Percentiles rank a stretch among this genome's conserved stretches.
Conservation (phyloP, 768 basidiomycete species). For the Agaricus blazei region DNA sequence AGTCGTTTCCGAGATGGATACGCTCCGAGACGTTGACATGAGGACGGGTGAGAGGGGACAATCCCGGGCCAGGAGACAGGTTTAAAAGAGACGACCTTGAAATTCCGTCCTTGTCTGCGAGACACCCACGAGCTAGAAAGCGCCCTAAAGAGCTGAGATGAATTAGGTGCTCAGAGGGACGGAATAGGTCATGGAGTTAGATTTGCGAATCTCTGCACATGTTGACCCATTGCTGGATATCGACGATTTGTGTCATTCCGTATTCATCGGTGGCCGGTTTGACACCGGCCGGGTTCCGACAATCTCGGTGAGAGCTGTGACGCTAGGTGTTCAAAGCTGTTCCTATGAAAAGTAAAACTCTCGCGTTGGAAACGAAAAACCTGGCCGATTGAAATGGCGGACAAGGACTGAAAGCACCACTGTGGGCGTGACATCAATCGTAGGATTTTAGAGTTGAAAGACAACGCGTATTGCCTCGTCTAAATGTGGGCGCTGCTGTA, state of each 20-base stretch:
- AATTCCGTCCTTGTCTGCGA: conserved; percentile 14
- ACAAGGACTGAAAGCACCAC: neutral
- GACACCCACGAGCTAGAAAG: conserved; percentile 9
- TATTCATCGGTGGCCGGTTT: conserved; percentile 35
- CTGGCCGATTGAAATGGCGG: neutral
- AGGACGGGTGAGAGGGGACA: conserved; percentile 7
- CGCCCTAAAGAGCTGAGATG: conserved; percentile 15
- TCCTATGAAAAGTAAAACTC: neutral
- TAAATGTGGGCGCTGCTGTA: conserved; percentile 1
- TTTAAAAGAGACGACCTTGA: conserved; percentile 6
- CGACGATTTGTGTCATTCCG: conserved; percentile 27
- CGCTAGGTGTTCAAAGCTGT: neutral
- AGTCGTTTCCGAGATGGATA: conserved; percentile 46
- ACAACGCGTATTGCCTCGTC: neutral
- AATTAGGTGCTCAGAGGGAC: conserved; percentile 20
- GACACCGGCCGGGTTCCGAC: conserved; percentile 29
- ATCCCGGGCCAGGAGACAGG: conserved; percentile 10
- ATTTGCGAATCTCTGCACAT: conserved; percentile 35
- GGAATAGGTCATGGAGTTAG: conserved; percentile 30
- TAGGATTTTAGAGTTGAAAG: conserved; percentile 8
- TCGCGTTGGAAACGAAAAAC: neutral
- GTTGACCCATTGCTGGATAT: conserved; percentile 18
- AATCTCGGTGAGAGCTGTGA: conserved; percentile 19
- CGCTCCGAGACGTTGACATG: conserved; percentile 19
- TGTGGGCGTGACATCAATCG: conserved; percentile 3